A percentile compares a stretch with the other conserved stretches of the same genome.
Conservation (phyloP, 768 basidiomycete genomes). For the Termitomyces sp. region DNA sequence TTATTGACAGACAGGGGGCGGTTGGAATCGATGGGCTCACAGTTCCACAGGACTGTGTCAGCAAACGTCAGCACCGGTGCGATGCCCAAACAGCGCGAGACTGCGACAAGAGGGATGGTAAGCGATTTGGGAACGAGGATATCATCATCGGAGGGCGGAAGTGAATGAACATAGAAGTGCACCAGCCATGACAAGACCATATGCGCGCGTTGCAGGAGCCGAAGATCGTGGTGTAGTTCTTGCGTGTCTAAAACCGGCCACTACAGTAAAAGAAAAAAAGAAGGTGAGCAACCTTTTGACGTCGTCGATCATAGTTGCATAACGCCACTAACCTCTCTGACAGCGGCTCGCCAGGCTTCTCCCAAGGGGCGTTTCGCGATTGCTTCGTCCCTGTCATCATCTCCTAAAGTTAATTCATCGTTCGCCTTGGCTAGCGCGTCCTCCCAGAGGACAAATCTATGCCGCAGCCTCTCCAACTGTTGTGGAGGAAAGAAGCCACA, state of each 20-base stretch:
- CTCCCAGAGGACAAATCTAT: conserved; percentile 67
- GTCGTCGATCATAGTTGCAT: background rate
- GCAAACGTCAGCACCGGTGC: conserved; percentile 95
- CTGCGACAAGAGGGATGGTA: conserved; percentile 68
- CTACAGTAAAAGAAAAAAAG: conserved; percentile 30
- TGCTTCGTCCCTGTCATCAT: conserved; percentile 45
- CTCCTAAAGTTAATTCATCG: conserved; percentile 49
- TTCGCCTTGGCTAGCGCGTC: conserved; percentile 49
- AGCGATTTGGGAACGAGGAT: conserved; percentile 70
- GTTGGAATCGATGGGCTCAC: conserved; percentile 52
- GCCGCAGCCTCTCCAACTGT: conserved; percentile 52
- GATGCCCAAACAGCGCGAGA: conserved; percentile 75
- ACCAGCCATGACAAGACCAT: conserved; percentile 84
- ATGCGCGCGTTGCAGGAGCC: conserved; percentile 78
- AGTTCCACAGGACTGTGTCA: conserved; percentile 95
- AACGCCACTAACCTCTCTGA: conserved; percentile 52
- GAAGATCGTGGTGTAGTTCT: conserved; percentile 46
- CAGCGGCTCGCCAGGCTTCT: conserved; percentile 61
- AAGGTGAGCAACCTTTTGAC: conserved; percentile 10
- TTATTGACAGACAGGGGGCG: conserved; percentile 65
- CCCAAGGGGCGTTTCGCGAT: conserved; percentile 45
- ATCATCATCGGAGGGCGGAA: conserved; percentile 38
- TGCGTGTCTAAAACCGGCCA: conserved; percentile 65
- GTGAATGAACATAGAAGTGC: conserved; percentile 87
- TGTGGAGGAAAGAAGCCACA: conserved; percentile 83